Evolutionary conservation across 345 rosid species (phyloP).

Genomic region (Populus deltoides): DNA sequence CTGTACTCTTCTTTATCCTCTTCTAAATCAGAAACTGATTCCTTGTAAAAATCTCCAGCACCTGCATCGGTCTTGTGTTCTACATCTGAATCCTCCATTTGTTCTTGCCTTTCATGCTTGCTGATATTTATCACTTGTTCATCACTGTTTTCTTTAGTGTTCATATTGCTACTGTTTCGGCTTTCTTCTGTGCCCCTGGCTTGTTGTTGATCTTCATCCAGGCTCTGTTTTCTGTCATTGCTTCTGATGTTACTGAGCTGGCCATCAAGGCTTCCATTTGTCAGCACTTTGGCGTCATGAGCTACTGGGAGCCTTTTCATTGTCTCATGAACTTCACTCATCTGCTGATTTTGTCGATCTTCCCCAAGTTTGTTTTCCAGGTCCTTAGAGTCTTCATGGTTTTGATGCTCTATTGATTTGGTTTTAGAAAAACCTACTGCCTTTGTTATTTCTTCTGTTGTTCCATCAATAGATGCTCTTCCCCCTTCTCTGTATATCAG

Average conservation of each 20-base stretch:
- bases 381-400: slow-evolving; percentile 12
- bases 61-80: slow-evolving; percentile 12
- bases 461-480: not conserved
- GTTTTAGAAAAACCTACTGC: not conserved
- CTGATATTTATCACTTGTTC: slow-evolving; percentile 1
- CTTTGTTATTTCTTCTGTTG: not conserved
- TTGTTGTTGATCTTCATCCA: slow-evolving; percentile 20
- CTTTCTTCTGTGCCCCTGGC: not conserved
- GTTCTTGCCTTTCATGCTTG: not conserved
- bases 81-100: slow-evolving; percentile 12
- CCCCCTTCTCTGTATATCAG: slow-evolving; percentile 13
- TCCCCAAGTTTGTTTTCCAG: not conserved
- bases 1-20: slow-evolving; percentile 28
- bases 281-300: not conserved
- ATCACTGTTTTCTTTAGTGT: slow-evolving; percentile 3
- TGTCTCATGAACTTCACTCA: slow-evolving; percentile 3
- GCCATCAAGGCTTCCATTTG: not conserved
- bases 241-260: not conserved
- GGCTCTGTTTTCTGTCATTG: slow-evolving; percentile 2
- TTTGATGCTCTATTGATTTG: slow-evolving; percentile 12
- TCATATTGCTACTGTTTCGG: slow-evolving; percentile 2
- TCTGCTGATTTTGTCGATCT: not conserved
- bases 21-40: slow-evolving; percentile 19
- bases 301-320: not conserved
- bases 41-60: slow-evolving; percentile 6